Conservation (phyloP, 2,329 filamentous ascomycete genomes). For the Seiridium cupressi region DNA sequence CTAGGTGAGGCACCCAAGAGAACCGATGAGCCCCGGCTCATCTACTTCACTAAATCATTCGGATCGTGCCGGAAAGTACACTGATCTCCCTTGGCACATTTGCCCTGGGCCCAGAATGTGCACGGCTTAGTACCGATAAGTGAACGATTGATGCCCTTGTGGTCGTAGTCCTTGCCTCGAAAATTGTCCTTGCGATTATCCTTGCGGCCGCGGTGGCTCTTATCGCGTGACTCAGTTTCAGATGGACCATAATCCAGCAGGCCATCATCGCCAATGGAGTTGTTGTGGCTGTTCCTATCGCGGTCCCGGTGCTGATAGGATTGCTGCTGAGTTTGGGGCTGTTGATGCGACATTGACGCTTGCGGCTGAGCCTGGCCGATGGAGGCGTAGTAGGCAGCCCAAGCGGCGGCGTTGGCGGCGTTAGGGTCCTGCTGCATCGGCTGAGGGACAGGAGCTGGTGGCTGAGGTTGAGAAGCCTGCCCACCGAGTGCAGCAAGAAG, state of each 20-base stretch:
- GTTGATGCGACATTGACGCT: not conserved
- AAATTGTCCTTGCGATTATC: conserved; percentile 14
- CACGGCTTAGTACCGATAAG: conserved; percentile 67
- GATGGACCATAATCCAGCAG: conserved; percentile 11
- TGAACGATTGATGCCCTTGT: conserved; percentile 50
- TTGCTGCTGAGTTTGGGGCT: not conserved
- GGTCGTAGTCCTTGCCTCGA: conserved; percentile 23
- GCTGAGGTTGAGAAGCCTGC: conserved; percentile 4
- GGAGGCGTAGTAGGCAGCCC: conserved; percentile 10
- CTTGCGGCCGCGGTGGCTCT: conserved; percentile 37
- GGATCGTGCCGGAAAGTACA: conserved; percentile 71
- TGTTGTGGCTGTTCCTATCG: conserved; percentile 25
- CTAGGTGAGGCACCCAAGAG: too few relatives aligned
- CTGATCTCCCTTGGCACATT: conserved; percentile 70
- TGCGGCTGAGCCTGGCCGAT: not conserved
- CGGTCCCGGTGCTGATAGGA: conserved; percentile 2
- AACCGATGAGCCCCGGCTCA: too few relatives aligned
- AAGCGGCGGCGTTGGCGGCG: conserved; percentile 11
- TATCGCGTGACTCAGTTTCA: conserved; percentile 7
- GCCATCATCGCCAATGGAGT: not conserved
- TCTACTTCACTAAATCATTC: conserved; percentile 24
- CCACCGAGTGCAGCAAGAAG: conserved; percentile 22
- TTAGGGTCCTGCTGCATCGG: conserved; percentile 2
- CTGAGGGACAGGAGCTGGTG: conserved; percentile 7
- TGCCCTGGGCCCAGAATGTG: conserved; percentile 68